Percentiles rank a stretch among this genome's conserved stretches.
Evolutionary conservation across 2,329 filamentous ascomycete genomes (phyloP).

Genomic region (Alternaria sp.): DNA sequence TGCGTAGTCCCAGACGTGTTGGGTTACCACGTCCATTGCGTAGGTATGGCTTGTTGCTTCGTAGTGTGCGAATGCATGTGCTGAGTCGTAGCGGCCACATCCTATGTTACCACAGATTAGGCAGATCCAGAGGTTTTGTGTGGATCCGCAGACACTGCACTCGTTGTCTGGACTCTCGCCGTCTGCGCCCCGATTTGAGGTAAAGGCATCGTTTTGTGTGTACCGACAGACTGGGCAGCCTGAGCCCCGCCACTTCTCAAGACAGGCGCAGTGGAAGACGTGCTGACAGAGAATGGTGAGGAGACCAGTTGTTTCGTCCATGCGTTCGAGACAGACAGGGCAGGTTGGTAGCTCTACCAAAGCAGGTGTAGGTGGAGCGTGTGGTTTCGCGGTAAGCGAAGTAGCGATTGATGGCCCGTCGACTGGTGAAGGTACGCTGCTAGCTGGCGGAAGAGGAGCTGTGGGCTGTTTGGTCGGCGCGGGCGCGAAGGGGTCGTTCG

Average conservation of each 20-base stretch:
- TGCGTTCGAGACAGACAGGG: constrained; percentile 93
- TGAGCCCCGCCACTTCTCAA: constrained; percentile 93
- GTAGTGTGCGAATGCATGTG: constrained; percentile 93
- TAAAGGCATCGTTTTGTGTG: constrained; percentile 67
- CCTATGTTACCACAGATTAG: constrained; percentile 91
- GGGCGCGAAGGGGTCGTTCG: constrained; percentile 69
- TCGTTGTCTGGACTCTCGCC: constrained; percentile 65
- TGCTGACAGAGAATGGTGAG: constrained; percentile 97
- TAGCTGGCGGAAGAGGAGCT: constrained; percentile 40
- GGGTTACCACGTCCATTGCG: constrained; percentile 88
- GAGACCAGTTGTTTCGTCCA: constrained; percentile 96
- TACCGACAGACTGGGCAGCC: constrained; percentile 96
- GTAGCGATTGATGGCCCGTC: constrained; percentile 46
- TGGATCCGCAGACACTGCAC: constrained; percentile 80
- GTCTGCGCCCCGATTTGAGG: constrained; percentile 38
- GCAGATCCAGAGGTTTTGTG: constrained; percentile 91
- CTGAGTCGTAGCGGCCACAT: constrained; percentile 91
- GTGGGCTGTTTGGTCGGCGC: constrained; percentile 52
- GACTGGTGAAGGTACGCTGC: constrained; percentile 41
- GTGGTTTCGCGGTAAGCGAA: constrained; percentile 64
- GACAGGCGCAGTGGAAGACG: constrained; percentile 94
- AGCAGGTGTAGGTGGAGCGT: constrained; percentile 79
- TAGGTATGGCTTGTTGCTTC: constrained; percentile 89
- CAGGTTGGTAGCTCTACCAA: constrained; percentile 93
- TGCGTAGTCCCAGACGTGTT: constrained; percentile 98